Evolutionary conservation across 2,329 filamentous ascomycete genomes (phyloP), one percentile per base, ranked within the genome.

Genomic region (Parastagonospora nodorum): DNA sequence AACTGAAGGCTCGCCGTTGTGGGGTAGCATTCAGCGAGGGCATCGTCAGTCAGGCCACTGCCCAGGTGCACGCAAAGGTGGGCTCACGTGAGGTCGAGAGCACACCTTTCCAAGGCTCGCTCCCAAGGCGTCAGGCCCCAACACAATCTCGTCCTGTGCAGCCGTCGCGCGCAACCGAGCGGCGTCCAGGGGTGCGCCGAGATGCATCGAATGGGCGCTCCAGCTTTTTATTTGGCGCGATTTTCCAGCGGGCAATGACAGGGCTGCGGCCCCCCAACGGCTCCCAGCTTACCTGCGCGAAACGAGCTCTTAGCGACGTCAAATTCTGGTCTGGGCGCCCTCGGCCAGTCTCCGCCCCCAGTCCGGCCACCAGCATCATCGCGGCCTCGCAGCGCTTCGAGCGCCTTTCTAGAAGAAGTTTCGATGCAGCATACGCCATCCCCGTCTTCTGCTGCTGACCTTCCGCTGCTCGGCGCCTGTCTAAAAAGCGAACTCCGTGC

Each of bases 391-490:
- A 51, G 55, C 57, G 57, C 59, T 50, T 55, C 49, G 51, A 48
- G 57, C 49, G 51, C 55, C 45, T 46, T 47, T 65, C 60, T 55
- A 57, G 58, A 62, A 64, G 53, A 53, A 24, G 19, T 44, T 53
- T 60, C 54, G 48, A 27, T 40, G 44, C 44, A 32, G 36, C 28
- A 16, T 11, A 39, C 37, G 10, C 12, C 16, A 39, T 39, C 37
- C 37, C 19, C 16, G 37, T 27, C 16, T 36, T 42, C 37, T 24
- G 42, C 37, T 24, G 40, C 48, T 50, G 47, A 45, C 37, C n/a
- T 8, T 10, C 10, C 30, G 10, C 30, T 32, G 40, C 29, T 31
- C 40, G 19, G 35, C 44, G 32, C 45, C 52, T 37, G 33, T 14
- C 19, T 24, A 24, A 24, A 24, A 24, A 24, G 19, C 19, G 19